Evolutionary conservation across 2,329 filamentous ascomycete genomes (phyloP).

Genomic region (Colletotrichum tropicicola): DNA sequence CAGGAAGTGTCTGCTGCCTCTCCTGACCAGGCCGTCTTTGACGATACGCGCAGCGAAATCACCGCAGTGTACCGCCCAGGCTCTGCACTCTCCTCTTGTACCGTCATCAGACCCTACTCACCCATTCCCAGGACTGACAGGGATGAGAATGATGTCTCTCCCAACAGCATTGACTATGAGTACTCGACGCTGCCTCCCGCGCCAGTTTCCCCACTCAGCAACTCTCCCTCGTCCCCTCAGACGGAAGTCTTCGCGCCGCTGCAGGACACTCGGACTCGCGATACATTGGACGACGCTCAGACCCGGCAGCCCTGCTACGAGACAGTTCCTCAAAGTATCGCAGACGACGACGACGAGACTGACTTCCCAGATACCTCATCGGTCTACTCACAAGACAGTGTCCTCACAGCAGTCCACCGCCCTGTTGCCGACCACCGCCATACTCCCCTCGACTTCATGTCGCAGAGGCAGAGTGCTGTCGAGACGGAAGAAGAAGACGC

Average conservation of each 20-base stretch:
- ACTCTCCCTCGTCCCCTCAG: conserved; percentile 12
- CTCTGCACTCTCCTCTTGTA: conserved; percentile 7
- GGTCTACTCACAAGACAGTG: conserved; percentile 34
- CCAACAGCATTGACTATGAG: not conserved
- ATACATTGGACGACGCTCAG: conserved; percentile 24
- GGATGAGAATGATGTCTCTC: not conserved
- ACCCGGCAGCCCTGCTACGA: not conserved
- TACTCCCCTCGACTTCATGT: conserved; percentile 10
- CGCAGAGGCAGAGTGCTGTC: not conserved
- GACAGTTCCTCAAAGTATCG: conserved; percentile 6
- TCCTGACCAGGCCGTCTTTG: not conserved
- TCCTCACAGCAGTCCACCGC: conserved; percentile 27
- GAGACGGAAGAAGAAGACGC: not conserved
- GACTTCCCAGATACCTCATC: conserved; percentile 33
- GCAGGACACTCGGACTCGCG: conserved; percentile 1
- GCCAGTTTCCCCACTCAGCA: conserved; percentile 5
- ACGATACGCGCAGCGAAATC: not conserved
- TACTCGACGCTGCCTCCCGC: not conserved
- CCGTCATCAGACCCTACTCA: not conserved
- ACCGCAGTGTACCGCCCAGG: not conserved
- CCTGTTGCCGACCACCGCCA: not conserved
- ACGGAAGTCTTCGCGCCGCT: not conserved
- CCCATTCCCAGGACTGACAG: not conserved
- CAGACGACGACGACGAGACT: not conserved
- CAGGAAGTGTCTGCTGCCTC: not conserved